Percentiles rank a stretch among this genome's conserved stretches.
Evolutionary conservation across 345 rosid genomes (phyloP).

Genomic region (sweet orange (Citrus sinensis)): DVS_A1.0 CM039164.1:10305001-10305500

Average conservation of each 20-base stretch:
- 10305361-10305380: conserved; percentile 51
- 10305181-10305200: background rate
- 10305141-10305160: conserved; percentile 3
- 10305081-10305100: conserved; percentile 79
- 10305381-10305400: conserved; percentile 9
- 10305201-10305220: conserved; percentile 64
- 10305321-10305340: conserved; percentile 73
- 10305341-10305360: conserved; percentile 87
- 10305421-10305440: background rate
- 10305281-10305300: conserved; percentile 64
- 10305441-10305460: conserved; percentile 68
- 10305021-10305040: conserved; percentile 96
- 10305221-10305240: conserved; percentile 75
- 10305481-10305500: conserved; percentile 58
- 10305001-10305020: conserved; percentile 69
- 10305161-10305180: conserved; percentile 6
- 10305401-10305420: background rate
- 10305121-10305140: conserved; percentile 2
- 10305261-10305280: conserved; percentile 50
- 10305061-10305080: conserved; percentile 96
- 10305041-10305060: conserved; percentile 74
- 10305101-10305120: conserved; percentile 39
- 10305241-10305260: conserved; percentile 73
- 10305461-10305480: conserved; percentile 77
- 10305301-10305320: conserved; percentile 75